A percentile compares a stretch with the other conserved stretches of the same genome.
phyloP scores from a whole-genome alignment of 495 filamentous ascomycete species.

The Aspergillus indologenus region DNA sequence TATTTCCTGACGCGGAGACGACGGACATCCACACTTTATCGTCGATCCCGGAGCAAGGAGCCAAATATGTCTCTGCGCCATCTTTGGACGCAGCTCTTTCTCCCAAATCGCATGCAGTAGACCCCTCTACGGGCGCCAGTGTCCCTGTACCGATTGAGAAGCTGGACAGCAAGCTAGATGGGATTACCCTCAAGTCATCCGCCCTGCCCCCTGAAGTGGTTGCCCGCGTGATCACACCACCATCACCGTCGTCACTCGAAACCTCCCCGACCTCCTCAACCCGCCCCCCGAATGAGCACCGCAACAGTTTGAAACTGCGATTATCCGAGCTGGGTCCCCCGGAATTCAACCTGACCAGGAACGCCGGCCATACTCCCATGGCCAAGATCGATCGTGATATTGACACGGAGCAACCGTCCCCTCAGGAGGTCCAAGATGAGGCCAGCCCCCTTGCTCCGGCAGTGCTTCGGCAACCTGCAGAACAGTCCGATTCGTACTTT shows the following conservation, averaged over 20 bases:
- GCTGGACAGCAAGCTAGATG: conserved; percentile 47
- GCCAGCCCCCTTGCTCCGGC: conserved; percentile 32
- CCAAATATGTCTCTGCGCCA: conserved; percentile 18
- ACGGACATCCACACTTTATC: conserved; percentile 21
- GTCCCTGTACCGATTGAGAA: conserved; percentile 47
- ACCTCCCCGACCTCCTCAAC: conserved; percentile 26
- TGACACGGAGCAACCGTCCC: conserved; percentile 29
- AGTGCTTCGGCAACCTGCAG: conserved; percentile 35
- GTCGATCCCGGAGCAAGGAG: conserved; percentile 26
- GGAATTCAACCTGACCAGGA: conserved; percentile 36
- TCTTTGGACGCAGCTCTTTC: conserved; percentile 47
- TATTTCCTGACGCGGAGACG: conserved; percentile 37
- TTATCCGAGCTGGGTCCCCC: conserved; percentile 41
- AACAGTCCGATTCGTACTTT: conserved; percentile 44
- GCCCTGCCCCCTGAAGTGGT: conserved; percentile 42
- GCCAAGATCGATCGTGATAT: conserved; percentile 38
- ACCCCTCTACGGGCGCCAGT: conserved; percentile 20
- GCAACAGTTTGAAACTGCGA: conserved; percentile 40
- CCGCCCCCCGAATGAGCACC: conserved; percentile 28
- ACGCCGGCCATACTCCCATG: conserved; percentile 51
- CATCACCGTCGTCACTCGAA: conserved; percentile 35
- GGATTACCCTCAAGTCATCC: conserved; percentile 48
- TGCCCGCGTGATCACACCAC: conserved; percentile 45
- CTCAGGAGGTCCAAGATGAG: conserved; percentile 24
- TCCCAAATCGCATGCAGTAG: conserved; percentile 29